Evolutionary conservation across 192 early-diverging fungal species (phyloP).

Genomic region (Coemansia sp.): DNA sequence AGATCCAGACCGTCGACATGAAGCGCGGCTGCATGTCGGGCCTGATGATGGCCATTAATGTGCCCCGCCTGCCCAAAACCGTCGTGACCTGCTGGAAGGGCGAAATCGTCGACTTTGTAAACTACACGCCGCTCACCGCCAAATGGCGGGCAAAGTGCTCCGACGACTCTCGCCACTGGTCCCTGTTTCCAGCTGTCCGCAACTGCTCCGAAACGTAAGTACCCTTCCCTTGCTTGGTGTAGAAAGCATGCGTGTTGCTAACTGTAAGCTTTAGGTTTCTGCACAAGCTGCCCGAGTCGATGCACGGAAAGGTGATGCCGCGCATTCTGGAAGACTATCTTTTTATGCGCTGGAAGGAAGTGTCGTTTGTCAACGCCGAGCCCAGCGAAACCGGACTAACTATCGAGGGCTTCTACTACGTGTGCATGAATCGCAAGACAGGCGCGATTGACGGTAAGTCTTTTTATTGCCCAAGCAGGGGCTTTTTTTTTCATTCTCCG

Average conservation of each 20-base stretch:
- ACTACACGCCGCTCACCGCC: constrained; percentile 55
- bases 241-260: neutral
- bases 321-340: constrained; percentile 59
- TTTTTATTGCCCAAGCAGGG: no score
- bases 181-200: constrained; percentile 28
- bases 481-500: no score
- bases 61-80: constrained; percentile 49
- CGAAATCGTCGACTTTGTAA: constrained; percentile 65
- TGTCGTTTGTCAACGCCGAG: constrained; percentile 56
- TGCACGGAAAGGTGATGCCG: constrained; percentile 47
- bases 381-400: constrained; percentile 58
- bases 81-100: constrained; percentile 66
- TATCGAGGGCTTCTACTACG: constrained; percentile 68
- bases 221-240: constrained; percentile 1
- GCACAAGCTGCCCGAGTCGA: constrained; percentile 26
- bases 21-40: constrained; percentile 34
- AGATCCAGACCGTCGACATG: constrained; percentile 46
- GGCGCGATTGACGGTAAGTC: constrained; percentile 57
- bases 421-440: constrained; percentile 60
- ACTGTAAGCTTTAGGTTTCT: constrained; percentile 18
- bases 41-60: constrained; percentile 61
- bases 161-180: constrained; percentile 38
- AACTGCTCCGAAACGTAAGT: constrained; percentile 35
- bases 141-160: constrained; percentile 56
- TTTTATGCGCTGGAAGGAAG: constrained; percentile 72